A percentile compares a stretch with the other conserved stretches of the same genome.
phyloP scores from a whole-genome alignment of 2,329 filamentous ascomycete genomes.

The Monilinia laxa region DNA sequence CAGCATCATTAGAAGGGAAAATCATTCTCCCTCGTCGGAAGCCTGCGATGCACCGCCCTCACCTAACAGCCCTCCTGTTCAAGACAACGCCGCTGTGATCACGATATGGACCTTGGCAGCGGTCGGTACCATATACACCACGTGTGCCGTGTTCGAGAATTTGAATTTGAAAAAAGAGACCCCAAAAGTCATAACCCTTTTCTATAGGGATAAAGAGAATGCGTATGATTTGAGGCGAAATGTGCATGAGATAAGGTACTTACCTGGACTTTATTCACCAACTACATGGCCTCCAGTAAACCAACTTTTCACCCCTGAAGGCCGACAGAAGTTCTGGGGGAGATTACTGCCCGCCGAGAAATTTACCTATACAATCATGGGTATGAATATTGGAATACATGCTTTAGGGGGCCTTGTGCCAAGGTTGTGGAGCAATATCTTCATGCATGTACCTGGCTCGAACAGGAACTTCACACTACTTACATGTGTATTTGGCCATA shows the following conservation, averaged over 20 bases:
- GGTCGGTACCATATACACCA: constrained; percentile 10
- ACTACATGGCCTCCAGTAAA: constrained; percentile 8
- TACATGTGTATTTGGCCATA: constrained; percentile 16
- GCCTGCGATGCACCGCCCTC: too few relatives aligned
- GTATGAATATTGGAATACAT: constrained; percentile 5
- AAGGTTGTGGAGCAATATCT: constrained; percentile 4
- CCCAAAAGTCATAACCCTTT: neutral
- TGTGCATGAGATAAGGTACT: neutral
- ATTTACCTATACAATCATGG: constrained; percentile 12
- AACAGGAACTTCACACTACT: constrained; percentile 12
- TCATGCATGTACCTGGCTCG: neutral
- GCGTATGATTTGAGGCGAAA: constrained; percentile 9
- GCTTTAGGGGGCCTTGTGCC: neutral
- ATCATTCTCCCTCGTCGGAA: neutral
- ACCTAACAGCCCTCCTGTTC: neutral
- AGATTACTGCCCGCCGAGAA: constrained; percentile 1
- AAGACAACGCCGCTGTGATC: neutral
- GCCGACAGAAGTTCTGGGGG: constrained; percentile 6
- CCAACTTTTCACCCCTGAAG: neutral
- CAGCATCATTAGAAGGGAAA: neutral
- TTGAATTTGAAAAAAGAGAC: constrained; percentile 12
- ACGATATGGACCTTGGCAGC: constrained; percentile 13
- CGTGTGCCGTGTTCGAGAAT: constrained; percentile 6
- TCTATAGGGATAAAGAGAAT: neutral
- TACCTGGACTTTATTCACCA: neutral